Percentiles rank a stretch among this genome's conserved stretches.
Conservation (phyloP, 169 alveolate species). For the Cryptosporidium viatorum region DNA sequence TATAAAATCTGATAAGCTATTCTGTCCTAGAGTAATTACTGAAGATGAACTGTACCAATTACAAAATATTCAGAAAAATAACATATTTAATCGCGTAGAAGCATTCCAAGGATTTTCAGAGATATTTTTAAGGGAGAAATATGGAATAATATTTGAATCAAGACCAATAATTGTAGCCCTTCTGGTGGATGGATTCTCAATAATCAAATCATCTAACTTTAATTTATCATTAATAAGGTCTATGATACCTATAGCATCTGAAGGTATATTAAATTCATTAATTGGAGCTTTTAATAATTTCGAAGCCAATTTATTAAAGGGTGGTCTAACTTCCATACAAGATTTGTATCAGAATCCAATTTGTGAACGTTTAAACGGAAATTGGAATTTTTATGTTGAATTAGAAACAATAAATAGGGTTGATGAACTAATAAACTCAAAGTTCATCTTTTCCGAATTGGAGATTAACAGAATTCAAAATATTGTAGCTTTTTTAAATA, state of each 20-base stretch:
- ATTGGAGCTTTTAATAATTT: slow-evolving; percentile 7
- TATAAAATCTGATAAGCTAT: slow-evolving; percentile 7
- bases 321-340: slow-evolving; percentile 19
- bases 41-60: slow-evolving; percentile 22
- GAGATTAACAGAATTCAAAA: slow-evolving; percentile 43
- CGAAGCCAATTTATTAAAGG: slow-evolving; percentile 8
- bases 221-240: slow-evolving; percentile 24
- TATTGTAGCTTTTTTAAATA: slow-evolving; percentile 39
- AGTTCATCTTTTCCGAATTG: slow-evolving; percentile 5
- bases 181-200: slow-evolving; percentile 13
- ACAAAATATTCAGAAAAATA: background rate
- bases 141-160: slow-evolving; percentile 40
- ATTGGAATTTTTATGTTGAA: slow-evolving; percentile 14
- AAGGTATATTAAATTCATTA: background rate
- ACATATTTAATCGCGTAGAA: slow-evolving; percentile 1
- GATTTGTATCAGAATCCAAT: slow-evolving; percentile 10
- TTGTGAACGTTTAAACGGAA: slow-evolving; percentile 24
- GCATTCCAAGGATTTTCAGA: slow-evolving; percentile 55
- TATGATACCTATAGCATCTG: slow-evolving; percentile 23
- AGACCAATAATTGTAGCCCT: slow-evolving; percentile 8
- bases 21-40: slow-evolving; percentile 45
- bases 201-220: slow-evolving; percentile 3
- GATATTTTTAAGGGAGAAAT: slow-evolving; percentile 17
- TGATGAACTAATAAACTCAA: background rate
- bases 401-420: background rate